Evolutionary conservation across 1,139 yeast species (phyloP).

Genomic region (Debaryomyces sp.): DNA sequence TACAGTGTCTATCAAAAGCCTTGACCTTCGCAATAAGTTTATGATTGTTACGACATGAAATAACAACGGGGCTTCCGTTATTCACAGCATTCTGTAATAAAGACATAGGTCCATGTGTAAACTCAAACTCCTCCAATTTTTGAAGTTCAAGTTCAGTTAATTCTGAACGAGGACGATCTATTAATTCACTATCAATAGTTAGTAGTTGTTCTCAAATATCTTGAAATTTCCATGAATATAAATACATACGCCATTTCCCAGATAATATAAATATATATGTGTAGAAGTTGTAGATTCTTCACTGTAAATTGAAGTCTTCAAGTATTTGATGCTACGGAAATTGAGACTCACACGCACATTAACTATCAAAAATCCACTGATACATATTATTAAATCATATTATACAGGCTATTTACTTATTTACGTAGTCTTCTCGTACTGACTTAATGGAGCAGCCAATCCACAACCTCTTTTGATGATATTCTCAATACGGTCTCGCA

Average conservation of each 20-base stretch:
- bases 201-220: constrained; percentile 12
- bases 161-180: constrained; percentile 77
- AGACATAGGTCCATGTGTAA: constrained; percentile 88
- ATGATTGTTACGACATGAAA: constrained; percentile 91
- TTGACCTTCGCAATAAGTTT: constrained; percentile 86
- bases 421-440: constrained; percentile 21
- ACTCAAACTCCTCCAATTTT: constrained; percentile 87
- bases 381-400: background rate
- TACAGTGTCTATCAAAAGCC: constrained; percentile 96
- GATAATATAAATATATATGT: background rate
- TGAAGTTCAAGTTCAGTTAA: constrained; percentile 78
- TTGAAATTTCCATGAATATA: background rate
- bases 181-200: constrained; percentile 52
- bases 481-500: constrained; percentile 81
- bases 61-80: constrained; percentile 74
- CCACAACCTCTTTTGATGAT: constrained; percentile 77
- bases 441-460: constrained; percentile 77
- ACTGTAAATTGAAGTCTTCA: background rate
- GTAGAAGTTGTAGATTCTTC: background rate
- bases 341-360: constrained; percentile 7
- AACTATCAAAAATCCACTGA: no score
- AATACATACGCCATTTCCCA: constrained; percentile 14
- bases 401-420: background rate
- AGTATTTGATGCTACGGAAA: background rate
- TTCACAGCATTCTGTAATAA: constrained; percentile 79